Evolutionary conservation across 495 filamentous ascomycete genomes (phyloP).

Genomic region (Penicillium roqueforti): DNA sequence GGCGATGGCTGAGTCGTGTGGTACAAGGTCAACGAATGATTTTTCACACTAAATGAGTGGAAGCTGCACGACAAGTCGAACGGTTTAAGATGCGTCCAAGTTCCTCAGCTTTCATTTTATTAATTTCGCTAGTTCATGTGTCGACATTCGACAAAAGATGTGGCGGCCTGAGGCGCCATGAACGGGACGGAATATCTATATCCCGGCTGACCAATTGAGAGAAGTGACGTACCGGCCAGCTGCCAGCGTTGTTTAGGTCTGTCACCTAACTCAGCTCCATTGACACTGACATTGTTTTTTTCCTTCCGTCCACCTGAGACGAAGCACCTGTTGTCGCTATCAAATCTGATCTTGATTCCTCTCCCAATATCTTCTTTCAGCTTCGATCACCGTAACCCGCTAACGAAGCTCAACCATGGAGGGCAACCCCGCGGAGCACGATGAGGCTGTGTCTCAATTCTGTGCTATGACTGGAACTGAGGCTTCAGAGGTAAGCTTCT

Average conservation of each 20-base stretch:
- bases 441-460: conserved; percentile 69
- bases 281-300: conserved; percentile 8
- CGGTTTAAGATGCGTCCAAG: no score
- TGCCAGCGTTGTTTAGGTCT: conserved; percentile 17
- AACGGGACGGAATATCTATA: conserved; percentile 29
- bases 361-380: neutral
- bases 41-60: neutral
- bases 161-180: no score
- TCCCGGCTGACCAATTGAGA: conserved; percentile 45
- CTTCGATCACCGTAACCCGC: neutral
- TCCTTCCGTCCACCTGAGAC: neutral
- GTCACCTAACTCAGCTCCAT: conserved; percentile 19
- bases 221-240: conserved; percentile 42
- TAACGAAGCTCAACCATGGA: conserved; percentile 41
- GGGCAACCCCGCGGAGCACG: conserved; percentile 55
- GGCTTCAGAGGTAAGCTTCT: conserved; percentile 55
- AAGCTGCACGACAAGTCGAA: neutral
- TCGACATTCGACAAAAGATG: no score
- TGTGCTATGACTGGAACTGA: conserved; percentile 64
- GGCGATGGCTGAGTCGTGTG: no score
- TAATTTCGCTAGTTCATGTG: no score
- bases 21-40: neutral
- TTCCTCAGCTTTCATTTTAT: no score
- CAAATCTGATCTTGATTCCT: neutral
- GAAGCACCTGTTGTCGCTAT: neutral